phyloP scores from a whole-genome alignment of 1,139 yeast species.

The Kluyveromyces marxianus region DNA sequence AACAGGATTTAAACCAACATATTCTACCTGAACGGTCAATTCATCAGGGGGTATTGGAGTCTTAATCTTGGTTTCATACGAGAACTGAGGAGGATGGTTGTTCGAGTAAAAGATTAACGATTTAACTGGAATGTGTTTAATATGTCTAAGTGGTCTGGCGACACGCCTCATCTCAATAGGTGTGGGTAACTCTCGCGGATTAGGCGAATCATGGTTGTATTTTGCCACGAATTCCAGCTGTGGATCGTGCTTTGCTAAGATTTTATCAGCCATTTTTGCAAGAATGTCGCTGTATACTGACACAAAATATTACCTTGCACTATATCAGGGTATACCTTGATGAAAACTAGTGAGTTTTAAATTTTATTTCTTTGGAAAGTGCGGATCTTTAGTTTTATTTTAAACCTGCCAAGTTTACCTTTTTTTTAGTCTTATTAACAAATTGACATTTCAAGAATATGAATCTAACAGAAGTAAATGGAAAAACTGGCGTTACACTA shows the following conservation, averaged over 20 bases:
- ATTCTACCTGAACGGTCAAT: constrained; percentile 49
- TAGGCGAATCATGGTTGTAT: constrained; percentile 4
- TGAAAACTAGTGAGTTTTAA: no score
- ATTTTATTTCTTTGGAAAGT: no score
- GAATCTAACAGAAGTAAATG: no score
- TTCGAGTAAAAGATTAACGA: constrained; percentile 32
- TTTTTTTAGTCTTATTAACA: no score
- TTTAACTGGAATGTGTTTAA: constrained; percentile 34
- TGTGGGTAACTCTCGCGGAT: constrained; percentile 7
- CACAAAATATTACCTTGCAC: no score
- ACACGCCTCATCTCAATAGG: constrained; percentile 31
- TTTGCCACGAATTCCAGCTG: constrained; percentile 9
- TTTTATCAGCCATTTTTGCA: constrained; percentile 11
- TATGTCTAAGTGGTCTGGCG: constrained; percentile 37
- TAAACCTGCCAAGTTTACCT: no score
- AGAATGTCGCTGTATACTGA: no score
- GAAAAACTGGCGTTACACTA: no score
- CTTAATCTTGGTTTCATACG: constrained; percentile 35
- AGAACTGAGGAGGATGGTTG: constrained; percentile 32
- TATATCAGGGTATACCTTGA: no score
- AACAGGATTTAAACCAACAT: constrained; percentile 61
- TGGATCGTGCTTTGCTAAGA: constrained; percentile 13
- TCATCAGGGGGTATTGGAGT: constrained; percentile 39
- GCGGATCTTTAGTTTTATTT: no score
- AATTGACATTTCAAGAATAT: no score